Percentiles rank a stretch among this genome's conserved stretches.
phyloP scores from a whole-genome alignment of 139 green algal species.

The Coelastrella sp. region DNA sequence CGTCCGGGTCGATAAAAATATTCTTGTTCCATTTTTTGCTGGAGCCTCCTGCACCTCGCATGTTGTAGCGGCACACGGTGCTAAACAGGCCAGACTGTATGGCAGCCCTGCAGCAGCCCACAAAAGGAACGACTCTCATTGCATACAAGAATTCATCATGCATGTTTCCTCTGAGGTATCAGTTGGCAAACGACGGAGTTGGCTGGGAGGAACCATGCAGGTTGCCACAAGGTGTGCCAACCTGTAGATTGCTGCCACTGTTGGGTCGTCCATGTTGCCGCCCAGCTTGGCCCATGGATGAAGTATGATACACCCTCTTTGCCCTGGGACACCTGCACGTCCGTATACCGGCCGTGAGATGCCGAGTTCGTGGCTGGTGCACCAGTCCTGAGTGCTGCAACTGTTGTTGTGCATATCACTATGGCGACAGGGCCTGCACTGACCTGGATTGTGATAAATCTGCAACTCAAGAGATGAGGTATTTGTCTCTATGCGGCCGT shows the following conservation, averaged over 20 bases:
- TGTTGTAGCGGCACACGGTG: constrained; percentile 41
- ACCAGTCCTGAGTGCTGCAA: no score
- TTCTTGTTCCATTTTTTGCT: constrained; percentile 3
- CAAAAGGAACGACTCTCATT: no score
- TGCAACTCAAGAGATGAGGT: constrained; percentile 18
- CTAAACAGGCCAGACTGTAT: constrained; percentile 28
- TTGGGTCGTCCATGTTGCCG: constrained; percentile 43
- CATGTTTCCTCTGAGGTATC: no score
- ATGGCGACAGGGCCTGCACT: no score
- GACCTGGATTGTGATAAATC: constrained; percentile 11
- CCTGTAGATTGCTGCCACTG: constrained; percentile 22
- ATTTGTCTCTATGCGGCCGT: not conserved
- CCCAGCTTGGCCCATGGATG: constrained; percentile 45
- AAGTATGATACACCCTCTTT: constrained; percentile 14
- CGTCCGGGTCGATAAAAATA: not conserved
- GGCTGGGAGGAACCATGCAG: not conserved
- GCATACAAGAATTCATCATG: no score
- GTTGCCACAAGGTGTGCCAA: not conserved
- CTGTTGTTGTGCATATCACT: no score
- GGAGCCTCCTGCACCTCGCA: constrained; percentile 6
- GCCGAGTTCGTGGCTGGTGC: no score
- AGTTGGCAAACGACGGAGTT: no score
- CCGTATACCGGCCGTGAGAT: not conserved
- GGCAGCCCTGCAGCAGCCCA: not conserved
- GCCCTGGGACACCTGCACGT: not conserved